Conservation (phyloP, 2,329 filamentous ascomycete species). For the Neodidymelliopsis sp. region DNA sequence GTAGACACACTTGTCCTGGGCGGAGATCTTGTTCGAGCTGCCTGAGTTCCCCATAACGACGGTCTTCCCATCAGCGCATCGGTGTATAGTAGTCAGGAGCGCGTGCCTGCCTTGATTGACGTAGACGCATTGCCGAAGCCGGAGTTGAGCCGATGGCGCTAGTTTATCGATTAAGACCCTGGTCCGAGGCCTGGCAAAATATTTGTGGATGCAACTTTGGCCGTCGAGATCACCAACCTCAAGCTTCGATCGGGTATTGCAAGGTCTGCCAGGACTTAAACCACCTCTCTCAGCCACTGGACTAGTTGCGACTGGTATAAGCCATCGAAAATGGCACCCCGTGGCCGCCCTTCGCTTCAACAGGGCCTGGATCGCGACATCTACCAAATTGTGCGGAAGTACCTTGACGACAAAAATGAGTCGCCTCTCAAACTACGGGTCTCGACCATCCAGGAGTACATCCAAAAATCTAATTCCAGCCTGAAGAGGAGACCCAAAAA, state of each 20-base stretch:
- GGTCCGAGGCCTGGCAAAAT: constrained; percentile 25
- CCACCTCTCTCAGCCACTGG: neutral
- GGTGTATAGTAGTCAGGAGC: constrained; percentile 23
- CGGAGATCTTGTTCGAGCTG: constrained; percentile 71
- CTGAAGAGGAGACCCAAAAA: constrained; percentile 83
- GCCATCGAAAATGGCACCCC: constrained; percentile 32
- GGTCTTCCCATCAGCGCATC: constrained; percentile 31
- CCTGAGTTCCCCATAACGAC: constrained; percentile 68
- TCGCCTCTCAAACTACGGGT: constrained; percentile 62
- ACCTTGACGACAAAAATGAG: constrained; percentile 69
- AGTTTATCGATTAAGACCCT: constrained; percentile 42
- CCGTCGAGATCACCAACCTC: constrained; percentile 7
- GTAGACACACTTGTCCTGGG: constrained; percentile 80
- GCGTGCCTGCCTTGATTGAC: constrained; percentile 37
- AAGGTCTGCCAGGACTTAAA: neutral
- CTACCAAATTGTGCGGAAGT: constrained; percentile 79
- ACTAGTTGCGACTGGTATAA: neutral
- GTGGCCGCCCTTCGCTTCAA: constrained; percentile 43
- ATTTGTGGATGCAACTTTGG: constrained; percentile 26
- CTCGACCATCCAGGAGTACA: constrained; percentile 74
- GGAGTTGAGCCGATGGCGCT: constrained; percentile 21
- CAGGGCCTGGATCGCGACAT: constrained; percentile 60
- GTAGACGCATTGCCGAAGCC: constrained; percentile 20
- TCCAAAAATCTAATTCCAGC: constrained; percentile 86
- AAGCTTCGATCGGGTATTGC: neutral